phyloP scores from a whole-genome alignment of 805 yeast species.

The Saccharomycopsis sp. region DNA sequence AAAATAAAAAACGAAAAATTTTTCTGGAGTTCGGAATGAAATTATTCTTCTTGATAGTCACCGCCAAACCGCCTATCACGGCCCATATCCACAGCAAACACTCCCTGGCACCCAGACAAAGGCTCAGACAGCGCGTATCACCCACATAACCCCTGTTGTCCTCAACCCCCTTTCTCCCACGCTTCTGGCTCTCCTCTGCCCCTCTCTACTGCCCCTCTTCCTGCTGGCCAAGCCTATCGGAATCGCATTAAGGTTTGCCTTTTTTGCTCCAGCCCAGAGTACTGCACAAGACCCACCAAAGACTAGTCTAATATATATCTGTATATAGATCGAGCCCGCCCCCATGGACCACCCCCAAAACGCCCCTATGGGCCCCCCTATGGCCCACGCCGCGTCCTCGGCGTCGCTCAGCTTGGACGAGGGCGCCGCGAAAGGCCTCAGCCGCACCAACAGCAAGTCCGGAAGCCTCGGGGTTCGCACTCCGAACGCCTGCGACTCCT shows the following conservation, averaged over 20 bases:
- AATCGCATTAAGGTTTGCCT: neutral
- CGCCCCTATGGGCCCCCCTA: too few relatives aligned
- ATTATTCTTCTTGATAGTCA: neutral
- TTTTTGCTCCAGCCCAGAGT: too few relatives aligned
- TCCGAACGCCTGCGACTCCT: slow-evolving; percentile 17
- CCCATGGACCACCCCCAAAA: too few relatives aligned
- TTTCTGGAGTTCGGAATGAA: neutral
- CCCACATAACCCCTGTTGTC: too few relatives aligned
- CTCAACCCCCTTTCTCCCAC: too few relatives aligned
- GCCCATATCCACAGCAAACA: neutral
- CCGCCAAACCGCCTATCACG: neutral
- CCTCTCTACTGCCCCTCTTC: too few relatives aligned
- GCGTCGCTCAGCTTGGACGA: neutral
- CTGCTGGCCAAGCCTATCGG: neutral
- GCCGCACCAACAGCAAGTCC: neutral
- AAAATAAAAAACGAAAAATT: too few relatives aligned
- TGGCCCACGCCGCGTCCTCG: neutral
- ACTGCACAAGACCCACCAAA: too few relatives aligned
- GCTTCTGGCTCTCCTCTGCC: neutral
- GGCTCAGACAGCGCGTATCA: too few relatives aligned
- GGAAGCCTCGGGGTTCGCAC: neutral
- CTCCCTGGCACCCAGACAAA: neutral
- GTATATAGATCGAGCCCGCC: too few relatives aligned
- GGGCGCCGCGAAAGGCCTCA: neutral
- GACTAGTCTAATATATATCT: too few relatives aligned